Evolutionary conservation across 1,139 yeast genomes (phyloP), one percentile per base, ranked within the genome.

Genomic region (Candida mesenterica): DNA sequence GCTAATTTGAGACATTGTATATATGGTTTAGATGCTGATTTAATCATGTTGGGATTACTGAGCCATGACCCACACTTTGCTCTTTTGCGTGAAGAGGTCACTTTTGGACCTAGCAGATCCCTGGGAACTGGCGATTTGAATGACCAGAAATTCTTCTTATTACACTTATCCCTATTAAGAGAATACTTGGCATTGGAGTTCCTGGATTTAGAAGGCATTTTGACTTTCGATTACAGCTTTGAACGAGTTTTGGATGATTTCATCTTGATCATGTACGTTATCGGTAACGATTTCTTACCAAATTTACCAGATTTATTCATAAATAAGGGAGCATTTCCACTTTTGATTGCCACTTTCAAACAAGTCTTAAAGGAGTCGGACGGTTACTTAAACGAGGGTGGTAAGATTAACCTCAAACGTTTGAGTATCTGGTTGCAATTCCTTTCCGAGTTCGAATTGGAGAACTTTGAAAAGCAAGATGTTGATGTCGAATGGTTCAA

Each of bases 221-320:
- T 82, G 42, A 57, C 66, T 30, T 88, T 89, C 52, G 82, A 79
- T 24, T 92, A 82, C 52, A 80, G 85, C 60, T 90, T 94, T 61
- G 99, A 94, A 59, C 75, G 90, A 46, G 74, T 90, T 24, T 65
- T 94, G 46, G 98, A 94, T 62, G 99, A 94, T 61, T 89, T 90
- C 50, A 87, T 94, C 47, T 72, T 94, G 41, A 84, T 92, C 53
- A 79, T 88, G 80, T 90, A 87, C 55, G 96, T 92, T 42, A 87
- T 94, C 53, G 99, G 99, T 52, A 94, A 94, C 56, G 99, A 94
- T 74, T 94, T 94, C 78, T 75, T 94, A 53, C 98, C 99, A n/a
- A 88, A 92, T 56, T 74, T 94, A 50, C 98, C 99, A 1, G 96
- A 90, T 58, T 70, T 94, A 52, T 89, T 87, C 59, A 77, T 94